Evolutionary conservation across 2,329 filamentous ascomycete genomes (phyloP).

Genomic region (Fusarium lateritium): DNA sequence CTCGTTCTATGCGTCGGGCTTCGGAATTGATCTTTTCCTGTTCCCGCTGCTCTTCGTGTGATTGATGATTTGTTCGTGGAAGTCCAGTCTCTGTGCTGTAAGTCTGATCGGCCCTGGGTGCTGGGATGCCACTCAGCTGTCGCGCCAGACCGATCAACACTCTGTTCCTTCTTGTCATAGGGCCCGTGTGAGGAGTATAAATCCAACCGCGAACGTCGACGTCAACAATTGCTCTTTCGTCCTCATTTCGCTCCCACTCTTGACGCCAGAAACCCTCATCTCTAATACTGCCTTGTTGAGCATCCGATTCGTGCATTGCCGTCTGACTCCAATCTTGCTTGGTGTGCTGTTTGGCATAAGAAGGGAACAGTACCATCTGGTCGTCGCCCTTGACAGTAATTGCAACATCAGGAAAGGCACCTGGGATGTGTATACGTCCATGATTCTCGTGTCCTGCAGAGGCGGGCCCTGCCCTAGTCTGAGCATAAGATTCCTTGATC

Average conservation of each 20-base stretch:
- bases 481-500: slow-evolving; percentile 71
- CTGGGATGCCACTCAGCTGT: slow-evolving; percentile 88
- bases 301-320: slow-evolving; percentile 48
- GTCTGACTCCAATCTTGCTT: slow-evolving; percentile 60
- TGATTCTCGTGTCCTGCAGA: slow-evolving; percentile 50
- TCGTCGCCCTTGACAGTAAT: slow-evolving; percentile 85
- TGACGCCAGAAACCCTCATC: slow-evolving; percentile 82
- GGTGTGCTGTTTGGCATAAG: slow-evolving; percentile 84
- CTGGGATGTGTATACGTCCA: slow-evolving; percentile 69
- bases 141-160: slow-evolving; percentile 88
- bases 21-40: slow-evolving; percentile 80
- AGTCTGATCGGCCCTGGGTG: slow-evolving; percentile 65
- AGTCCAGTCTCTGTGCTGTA: slow-evolving; percentile 41
- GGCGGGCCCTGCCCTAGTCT: slow-evolving; percentile 60
- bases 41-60: slow-evolving; percentile 65
- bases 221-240: slow-evolving; percentile 89
- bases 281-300: slow-evolving; percentile 60
- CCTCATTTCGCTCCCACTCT: slow-evolving; percentile 85
- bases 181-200: slow-evolving; percentile 87
- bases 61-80: slow-evolving; percentile 46
- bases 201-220: slow-evolving; percentile 97
- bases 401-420: slow-evolving; percentile 87
- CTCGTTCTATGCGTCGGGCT: slow-evolving; percentile 81
- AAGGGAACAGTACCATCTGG: slow-evolving; percentile 95
- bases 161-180: slow-evolving; percentile 88